Evolutionary conservation across 192 early-diverging fungal genomes (phyloP).

Genomic region (Rhizoclosmatium globosum): DNA sequence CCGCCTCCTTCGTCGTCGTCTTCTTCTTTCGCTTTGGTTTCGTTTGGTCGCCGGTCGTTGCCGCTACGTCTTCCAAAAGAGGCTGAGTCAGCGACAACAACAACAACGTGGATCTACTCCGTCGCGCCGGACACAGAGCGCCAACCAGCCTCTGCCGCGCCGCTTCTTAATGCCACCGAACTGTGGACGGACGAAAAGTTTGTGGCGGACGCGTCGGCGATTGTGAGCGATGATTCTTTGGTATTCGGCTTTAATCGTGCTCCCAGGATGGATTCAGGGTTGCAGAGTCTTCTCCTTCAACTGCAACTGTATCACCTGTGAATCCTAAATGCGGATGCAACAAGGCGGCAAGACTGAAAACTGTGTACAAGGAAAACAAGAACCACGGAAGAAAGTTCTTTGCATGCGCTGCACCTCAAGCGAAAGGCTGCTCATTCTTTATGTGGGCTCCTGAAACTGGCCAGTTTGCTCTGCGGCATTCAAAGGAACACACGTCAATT

Average conservation of each 20-base stretch:
- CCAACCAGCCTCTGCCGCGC: not conserved
- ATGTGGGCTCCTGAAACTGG: constrained; percentile 25
- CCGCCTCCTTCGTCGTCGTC: not conserved
- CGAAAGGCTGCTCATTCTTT: constrained; percentile 31
- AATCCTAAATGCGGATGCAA: constrained; percentile 22
- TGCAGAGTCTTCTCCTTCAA: not conserved
- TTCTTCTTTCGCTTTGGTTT: not conserved
- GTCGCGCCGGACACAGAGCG: not conserved
- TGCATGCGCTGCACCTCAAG: constrained; percentile 2
- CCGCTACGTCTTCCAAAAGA: not conserved
- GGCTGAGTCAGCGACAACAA: not conserved
- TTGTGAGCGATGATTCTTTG: constrained; percentile 10
- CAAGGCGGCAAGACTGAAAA: constrained; percentile 19
- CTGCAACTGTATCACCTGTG: not conserved
- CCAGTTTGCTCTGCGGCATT: constrained; percentile 17
- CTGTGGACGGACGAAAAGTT: constrained; percentile 33
- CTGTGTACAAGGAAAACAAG: constrained; percentile 41
- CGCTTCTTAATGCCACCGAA: not conserved
- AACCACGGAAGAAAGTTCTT: constrained; percentile 38
- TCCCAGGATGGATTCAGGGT: not conserved
- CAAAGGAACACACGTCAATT: not conserved
- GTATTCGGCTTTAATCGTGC: not conserved
- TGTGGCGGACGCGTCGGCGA: constrained; percentile 26
- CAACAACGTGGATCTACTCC: not conserved
- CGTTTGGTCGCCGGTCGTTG: constrained; percentile 2